Percentiles rank a stretch among this genome's conserved stretches.
Conservation (phyloP, 148 eudicot species). For the Silene latifolia region DNA sequence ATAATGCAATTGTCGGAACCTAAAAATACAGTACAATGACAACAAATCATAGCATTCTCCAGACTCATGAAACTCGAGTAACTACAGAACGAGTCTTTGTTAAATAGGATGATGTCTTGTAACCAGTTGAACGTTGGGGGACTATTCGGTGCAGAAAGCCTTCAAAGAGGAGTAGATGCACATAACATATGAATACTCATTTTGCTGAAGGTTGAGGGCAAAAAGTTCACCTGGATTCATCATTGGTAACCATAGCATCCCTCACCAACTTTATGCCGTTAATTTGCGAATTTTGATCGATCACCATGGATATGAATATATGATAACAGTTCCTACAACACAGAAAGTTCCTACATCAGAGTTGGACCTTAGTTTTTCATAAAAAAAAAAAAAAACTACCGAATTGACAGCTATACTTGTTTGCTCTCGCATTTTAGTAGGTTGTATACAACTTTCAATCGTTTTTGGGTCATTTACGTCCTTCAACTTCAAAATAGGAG, state of each 20-base stretch:
- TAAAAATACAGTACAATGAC: background rate
- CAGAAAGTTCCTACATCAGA: constrained; percentile 2
- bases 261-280: background rate
- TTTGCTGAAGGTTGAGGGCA: background rate
- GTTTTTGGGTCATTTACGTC: too few relatives aligned
- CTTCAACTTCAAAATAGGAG: too few relatives aligned
- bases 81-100: background rate
- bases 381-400: background rate
- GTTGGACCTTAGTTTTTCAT: background rate
- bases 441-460: too few relatives aligned
- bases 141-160: background rate
- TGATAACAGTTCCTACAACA: background rate
- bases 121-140: background rate
- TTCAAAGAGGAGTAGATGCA: background rate
- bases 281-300: background rate
- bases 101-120: background rate
- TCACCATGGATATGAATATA: background rate
- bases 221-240: background rate
- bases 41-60: background rate
- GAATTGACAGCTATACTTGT: too few relatives aligned
- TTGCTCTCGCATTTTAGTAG: too few relatives aligned
- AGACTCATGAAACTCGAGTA: background rate
- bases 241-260: too few relatives aligned
- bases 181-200: background rate
- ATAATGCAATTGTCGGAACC: background rate